Percentiles rank a stretch among this genome's conserved stretches.
These are phyloP conservation scores for Colletotrichum australisinense DNA, from an alignment of 2,329 filamentous ascomycete genomes.

Conservation along the genomic window DNA sequence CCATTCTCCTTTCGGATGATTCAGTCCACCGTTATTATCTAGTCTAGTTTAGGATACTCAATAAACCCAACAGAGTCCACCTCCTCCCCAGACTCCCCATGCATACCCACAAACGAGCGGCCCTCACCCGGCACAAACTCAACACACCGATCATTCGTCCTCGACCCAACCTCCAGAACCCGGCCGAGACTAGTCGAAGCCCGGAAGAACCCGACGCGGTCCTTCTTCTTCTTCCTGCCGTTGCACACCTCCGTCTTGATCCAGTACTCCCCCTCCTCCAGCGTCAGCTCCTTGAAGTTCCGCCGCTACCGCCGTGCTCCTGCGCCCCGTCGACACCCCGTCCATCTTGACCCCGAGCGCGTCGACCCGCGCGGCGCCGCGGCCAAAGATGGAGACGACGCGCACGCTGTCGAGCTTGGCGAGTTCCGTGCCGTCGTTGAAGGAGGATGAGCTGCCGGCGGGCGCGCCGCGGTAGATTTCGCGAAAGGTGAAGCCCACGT, in stretches of 20 bases:
- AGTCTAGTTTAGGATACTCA: not conserved
- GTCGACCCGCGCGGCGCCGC: not conserved
- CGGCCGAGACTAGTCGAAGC: not conserved
- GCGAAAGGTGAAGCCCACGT: not conserved
- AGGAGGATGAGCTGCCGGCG: not conserved
- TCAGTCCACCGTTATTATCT: not conserved
- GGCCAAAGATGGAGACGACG: not conserved
- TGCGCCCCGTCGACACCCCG: not conserved
- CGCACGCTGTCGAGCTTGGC: not conserved
- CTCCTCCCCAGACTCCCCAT: not conserved
- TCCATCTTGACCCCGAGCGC: not conserved
- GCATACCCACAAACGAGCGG: not conserved
- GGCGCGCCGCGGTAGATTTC: not conserved
- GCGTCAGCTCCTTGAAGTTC: not conserved
- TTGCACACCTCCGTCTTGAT: not conserved
- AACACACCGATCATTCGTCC: not conserved
- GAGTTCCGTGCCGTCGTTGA: not conserved
- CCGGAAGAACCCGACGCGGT: not conserved
- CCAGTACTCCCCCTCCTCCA: not conserved
- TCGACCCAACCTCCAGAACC: not conserved
- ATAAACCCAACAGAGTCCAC: not conserved
- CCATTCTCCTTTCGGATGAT: not conserved
- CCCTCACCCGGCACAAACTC: not conserved
- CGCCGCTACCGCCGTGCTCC: not conserved
- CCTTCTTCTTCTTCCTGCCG: not conserved